Percentiles rank a stretch among this genome's conserved stretches.
These are phyloP conservation scores for Solanum hybrid DNA, from an alignment of 305 asterid genomes.

Conservation along the genomic window DNA sequence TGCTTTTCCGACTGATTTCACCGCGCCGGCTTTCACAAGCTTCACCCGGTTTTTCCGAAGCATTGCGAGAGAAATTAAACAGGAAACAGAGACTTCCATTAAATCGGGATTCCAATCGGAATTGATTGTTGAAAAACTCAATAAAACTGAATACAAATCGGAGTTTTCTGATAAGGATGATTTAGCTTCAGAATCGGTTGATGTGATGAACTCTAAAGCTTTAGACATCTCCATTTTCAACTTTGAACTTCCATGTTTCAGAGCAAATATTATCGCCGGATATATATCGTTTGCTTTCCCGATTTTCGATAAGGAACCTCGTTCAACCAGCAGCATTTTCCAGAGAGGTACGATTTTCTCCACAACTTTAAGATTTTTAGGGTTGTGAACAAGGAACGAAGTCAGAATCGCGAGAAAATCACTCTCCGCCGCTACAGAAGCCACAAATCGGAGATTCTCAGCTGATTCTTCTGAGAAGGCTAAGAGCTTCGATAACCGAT, in stretches of 20 bases:
- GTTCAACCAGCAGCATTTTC: conserved; percentile 10
- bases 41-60: conserved; percentile 26
- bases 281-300: conserved; percentile 14
- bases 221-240: conserved; percentile 27
- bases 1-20: conserved; percentile 29
- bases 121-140: conserved; percentile 21
- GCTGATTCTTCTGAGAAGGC: conserved; percentile 31
- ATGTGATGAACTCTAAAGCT: conserved; percentile 26
- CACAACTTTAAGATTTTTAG: conserved; percentile 10
- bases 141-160: conserved; percentile 31
- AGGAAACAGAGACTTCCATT: conserved; percentile 30
- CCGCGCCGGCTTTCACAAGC: conserved; percentile 46
- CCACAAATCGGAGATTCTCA: conserved; percentile 21
- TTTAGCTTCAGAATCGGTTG: conserved; percentile 9
- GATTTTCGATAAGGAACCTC: background rate
- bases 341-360: conserved; percentile 34
- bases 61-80: conserved; percentile 31
- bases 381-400: conserved; percentile 10
- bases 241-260: conserved; percentile 32
- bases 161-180: conserved; percentile 26
- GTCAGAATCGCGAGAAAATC: conserved; percentile 29
- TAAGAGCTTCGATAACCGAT: conserved; percentile 17
- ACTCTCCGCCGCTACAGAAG: conserved; percentile 9
- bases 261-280: conserved; percentile 11
- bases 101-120: conserved; percentile 23